These are phyloP conservation scores for Aspergillus puulaauensis DNA, from an alignment of 2,329 filamentous ascomycete genomes.

Conservation along the genomic window DNA sequence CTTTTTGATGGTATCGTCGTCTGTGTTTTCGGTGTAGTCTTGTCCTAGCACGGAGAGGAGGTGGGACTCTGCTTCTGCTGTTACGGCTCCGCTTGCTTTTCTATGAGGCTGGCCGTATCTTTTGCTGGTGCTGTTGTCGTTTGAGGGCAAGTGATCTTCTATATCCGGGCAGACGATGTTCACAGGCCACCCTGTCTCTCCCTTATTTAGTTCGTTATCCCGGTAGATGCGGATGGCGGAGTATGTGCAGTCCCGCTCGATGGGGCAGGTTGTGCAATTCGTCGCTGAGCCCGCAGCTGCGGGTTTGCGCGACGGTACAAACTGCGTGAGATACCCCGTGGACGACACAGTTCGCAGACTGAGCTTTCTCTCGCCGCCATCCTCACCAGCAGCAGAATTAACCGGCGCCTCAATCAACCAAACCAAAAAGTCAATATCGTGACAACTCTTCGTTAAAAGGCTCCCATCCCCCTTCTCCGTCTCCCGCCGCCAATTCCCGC, in stretches of 20 bases:
- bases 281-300: constrained; percentile 70
- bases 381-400: constrained; percentile 52
- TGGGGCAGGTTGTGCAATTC: constrained; percentile 80
- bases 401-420: constrained; percentile 65
- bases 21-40: constrained; percentile 58
- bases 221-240: constrained; percentile 82
- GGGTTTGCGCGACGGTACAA: constrained; percentile 75
- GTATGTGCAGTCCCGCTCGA: constrained; percentile 75
- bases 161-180: constrained; percentile 91
- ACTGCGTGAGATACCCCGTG: constrained; percentile 73
- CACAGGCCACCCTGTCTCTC: constrained; percentile 76
- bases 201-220: constrained; percentile 64
- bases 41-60: constrained; percentile 51
- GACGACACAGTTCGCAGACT: constrained; percentile 63
- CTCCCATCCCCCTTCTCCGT: constrained; percentile 70
- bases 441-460: constrained; percentile 90
- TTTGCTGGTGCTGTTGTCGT: constrained; percentile 21
- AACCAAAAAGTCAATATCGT: constrained; percentile 89
- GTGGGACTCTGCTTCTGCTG: constrained; percentile 47
- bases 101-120: neutral
- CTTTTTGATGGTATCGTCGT: constrained; percentile 47
- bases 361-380: neutral
- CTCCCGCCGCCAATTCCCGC: constrained; percentile 88
- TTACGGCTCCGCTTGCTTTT: neutral
- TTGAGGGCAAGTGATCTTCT: constrained; percentile 63